These are phyloP conservation scores for Dioscorea cayenensis DNA, from an alignment of 116 monocot genomes.

Conservation along the genomic window DNA sequence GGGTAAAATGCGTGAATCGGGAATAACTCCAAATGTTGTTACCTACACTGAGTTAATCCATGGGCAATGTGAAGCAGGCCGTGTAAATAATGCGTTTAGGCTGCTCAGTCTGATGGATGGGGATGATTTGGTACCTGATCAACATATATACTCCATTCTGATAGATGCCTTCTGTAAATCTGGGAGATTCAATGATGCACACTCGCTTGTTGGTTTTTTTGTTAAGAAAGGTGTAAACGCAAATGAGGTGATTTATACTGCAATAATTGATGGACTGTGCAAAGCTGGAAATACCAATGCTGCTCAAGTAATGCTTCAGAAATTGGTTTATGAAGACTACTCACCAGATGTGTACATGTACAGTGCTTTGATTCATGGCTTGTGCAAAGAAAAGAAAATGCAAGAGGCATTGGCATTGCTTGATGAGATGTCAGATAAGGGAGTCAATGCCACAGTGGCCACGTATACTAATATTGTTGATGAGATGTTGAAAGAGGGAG, in stretches of 20 bases:
- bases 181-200: neutral
- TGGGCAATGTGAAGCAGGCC: neutral
- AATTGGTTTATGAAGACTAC: neutral
- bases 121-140: neutral
- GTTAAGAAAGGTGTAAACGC: neutral
- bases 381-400: neutral
- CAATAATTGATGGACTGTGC: neutral
- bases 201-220: neutral
- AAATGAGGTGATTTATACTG: neutral
- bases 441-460: neutral
- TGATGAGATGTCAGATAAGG: neutral
- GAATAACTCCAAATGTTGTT: neutral
- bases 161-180: neutral
- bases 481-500: neutral
- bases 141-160: neutral
- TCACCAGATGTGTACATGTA: neutral
- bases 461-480: neutral
- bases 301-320: neutral
- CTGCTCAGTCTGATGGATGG: neutral
- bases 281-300: neutral
- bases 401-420: neutral
- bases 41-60: neutral
- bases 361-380: neutral
- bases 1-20: neutral
- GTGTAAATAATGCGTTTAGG: neutral